These are phyloP conservation scores for Ascodesmis nigricans DNA, from an alignment of 495 filamentous ascomycete species.

Conservation along the genomic window DNA sequence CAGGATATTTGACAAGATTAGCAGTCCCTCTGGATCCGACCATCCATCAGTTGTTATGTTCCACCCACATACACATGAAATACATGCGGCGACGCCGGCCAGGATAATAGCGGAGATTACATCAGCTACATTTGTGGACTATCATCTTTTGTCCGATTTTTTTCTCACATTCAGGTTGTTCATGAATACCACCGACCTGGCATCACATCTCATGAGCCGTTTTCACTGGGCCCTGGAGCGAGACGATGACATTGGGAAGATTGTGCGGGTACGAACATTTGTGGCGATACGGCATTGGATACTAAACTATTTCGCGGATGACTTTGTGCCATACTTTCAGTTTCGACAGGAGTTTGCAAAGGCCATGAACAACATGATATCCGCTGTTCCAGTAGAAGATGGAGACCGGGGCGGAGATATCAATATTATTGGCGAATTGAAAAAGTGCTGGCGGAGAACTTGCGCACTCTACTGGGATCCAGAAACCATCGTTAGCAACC, in stretches of 20 bases:
- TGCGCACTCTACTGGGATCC: conserved; percentile 74
- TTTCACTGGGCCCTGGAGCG: conserved; percentile 70
- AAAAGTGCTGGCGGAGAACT: conserved; percentile 89
- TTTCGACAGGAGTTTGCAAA: conserved; percentile 63
- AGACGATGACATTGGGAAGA: conserved; percentile 61
- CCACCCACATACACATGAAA: conserved; percentile 43
- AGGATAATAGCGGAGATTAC: conserved; percentile 95
- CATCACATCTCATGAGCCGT: conserved; percentile 62
- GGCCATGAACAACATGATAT: conserved; percentile 54
- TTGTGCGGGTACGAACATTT: conserved; percentile 87
- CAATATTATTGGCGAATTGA: conserved; percentile 81
- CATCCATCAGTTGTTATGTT: conserved; percentile 71
- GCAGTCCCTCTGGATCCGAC: conserved; percentile 46
- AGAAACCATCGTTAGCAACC: conserved; percentile 27
- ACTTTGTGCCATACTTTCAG: conserved; percentile 68
- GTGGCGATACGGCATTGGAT: conserved; percentile 96
- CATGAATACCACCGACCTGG: conserved; percentile 48
- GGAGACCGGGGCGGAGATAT: conserved; percentile 42
- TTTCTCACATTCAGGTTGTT: conserved; percentile 89
- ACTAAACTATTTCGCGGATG: conserved; percentile 89
- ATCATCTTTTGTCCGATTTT: conserved; percentile 93
- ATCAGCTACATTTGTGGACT: conserved; percentile 85
- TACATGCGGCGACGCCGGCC: conserved; percentile 74
- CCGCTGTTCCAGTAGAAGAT: too few relatives aligned
- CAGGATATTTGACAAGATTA: conserved; percentile 57